phyloP scores from a whole-genome alignment of 371 early-diverging fungal genomes.

The Blakeslea trispora region DNA sequence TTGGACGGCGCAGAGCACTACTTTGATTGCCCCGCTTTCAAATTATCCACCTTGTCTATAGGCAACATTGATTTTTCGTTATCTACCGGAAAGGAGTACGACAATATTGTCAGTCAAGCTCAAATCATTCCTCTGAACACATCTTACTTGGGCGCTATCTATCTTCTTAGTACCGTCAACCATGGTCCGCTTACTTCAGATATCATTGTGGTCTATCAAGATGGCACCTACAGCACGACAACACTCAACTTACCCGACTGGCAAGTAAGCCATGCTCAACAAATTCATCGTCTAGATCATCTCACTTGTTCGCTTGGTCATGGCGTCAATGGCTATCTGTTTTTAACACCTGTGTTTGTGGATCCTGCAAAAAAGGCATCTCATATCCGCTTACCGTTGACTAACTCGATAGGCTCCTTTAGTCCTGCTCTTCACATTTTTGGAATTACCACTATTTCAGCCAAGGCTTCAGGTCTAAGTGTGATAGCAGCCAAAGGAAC shows the following conservation, averaged over 20 bases:
- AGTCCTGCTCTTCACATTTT: conserved; percentile 14
- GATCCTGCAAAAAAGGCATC: conserved; percentile 24
- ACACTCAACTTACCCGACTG: conserved; percentile 35
- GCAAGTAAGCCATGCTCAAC: conserved; percentile 22
- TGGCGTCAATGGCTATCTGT: conserved; percentile 12
- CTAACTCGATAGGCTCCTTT: conserved; percentile 3
- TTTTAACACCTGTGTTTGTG: conserved; percentile 23
- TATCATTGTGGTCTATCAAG: conserved; percentile 26
- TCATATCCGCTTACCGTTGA: conserved; percentile 20
- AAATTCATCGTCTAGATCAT: conserved; percentile 13
- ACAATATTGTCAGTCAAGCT: conserved; percentile 31
- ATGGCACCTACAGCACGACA: conserved; percentile 21
- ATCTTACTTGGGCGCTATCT: conserved; percentile 20
- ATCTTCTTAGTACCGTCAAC: conserved; percentile 24
- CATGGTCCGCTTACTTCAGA: conserved; percentile 26
- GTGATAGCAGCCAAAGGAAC: conserved; percentile 15
- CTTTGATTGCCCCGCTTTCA: conserved; percentile 11
- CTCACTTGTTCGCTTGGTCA: conserved; percentile 11
- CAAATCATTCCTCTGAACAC: conserved; percentile 24
- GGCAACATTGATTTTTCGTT: conserved; percentile 19
- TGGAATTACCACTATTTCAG: conserved; percentile 11
- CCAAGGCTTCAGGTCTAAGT: background rate
- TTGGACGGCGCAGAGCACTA: conserved; percentile 27
- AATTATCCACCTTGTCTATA: background rate
- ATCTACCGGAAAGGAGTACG: background rate